These are phyloP conservation scores for Pseudocercospora eumusae DNA, from an alignment of 2,329 filamentous ascomycete genomes.

Conservation along the genomic window DNA sequence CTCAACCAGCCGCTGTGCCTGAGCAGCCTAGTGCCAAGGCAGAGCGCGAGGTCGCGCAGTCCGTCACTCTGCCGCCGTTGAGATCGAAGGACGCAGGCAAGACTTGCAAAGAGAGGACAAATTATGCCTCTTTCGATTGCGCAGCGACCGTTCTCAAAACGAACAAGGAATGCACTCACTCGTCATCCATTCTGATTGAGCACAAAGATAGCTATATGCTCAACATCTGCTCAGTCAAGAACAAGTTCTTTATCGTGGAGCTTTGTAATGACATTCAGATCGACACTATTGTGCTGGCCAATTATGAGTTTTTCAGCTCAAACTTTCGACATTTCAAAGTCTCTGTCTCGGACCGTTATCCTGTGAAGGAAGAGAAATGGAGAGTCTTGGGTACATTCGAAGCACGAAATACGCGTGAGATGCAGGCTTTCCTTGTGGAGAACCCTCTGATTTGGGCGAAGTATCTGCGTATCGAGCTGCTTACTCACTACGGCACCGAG, in stretches of 20 bases:
- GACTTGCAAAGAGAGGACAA: conserved; percentile 96
- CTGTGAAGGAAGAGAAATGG: conserved; percentile 90
- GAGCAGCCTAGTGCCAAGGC: conserved; percentile 13
- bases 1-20: conserved; percentile 24
- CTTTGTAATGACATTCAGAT: conserved; percentile 84
- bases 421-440: conserved; percentile 91
- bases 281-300: conserved; percentile 94
- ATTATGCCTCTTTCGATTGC: conserved; percentile 95
- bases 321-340: conserved; percentile 90
- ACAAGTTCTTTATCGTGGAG: conserved; percentile 94
- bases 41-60: conserved; percentile 10
- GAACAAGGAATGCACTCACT: conserved; percentile 80
- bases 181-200: conserved; percentile 86
- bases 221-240: conserved; percentile 79
- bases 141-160: conserved; percentile 92
- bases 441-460: conserved; percentile 95
- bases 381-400: conserved; percentile 84
- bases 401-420: conserved; percentile 86
- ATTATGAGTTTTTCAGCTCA: conserved; percentile 98
- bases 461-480: conserved; percentile 86
- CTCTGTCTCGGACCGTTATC: conserved; percentile 92
- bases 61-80: conserved; percentile 41
- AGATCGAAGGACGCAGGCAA: conserved; percentile 91
- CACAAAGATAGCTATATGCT: conserved; percentile 99
- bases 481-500: conserved; percentile 93